phyloP scores from a whole-genome alignment of 176 grass and related monocot genomes.

The Bromus sterilis region DNA sequence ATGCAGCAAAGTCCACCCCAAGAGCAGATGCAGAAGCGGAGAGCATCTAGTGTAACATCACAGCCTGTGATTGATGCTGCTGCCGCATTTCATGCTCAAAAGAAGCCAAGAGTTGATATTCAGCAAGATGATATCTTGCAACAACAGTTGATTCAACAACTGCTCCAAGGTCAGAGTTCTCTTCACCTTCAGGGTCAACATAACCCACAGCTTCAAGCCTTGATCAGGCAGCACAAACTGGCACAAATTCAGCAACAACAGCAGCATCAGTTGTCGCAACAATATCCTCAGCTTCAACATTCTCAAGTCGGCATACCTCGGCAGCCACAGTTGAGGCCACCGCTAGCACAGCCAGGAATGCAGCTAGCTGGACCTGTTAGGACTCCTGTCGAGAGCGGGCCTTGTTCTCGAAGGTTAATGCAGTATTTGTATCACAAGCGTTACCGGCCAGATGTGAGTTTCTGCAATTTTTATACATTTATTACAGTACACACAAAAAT shows the following conservation, averaged over 20 bases:
- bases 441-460: constrained; percentile 65
- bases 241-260: constrained; percentile 62
- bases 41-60: constrained; percentile 84
- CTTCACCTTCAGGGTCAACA: constrained; percentile 56
- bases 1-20: constrained; percentile 74
- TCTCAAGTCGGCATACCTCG: constrained; percentile 42
- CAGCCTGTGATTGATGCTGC: constrained; percentile 43
- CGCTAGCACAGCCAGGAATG: constrained; percentile 43
- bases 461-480: neutral
- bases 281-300: constrained; percentile 65
- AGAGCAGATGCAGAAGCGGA: constrained; percentile 66
- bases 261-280: constrained; percentile 60
- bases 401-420: constrained; percentile 87
- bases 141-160: constrained; percentile 67
- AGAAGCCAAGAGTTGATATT: constrained; percentile 73
- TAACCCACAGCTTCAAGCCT: constrained; percentile 71
- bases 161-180: constrained; percentile 54
- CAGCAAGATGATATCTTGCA: constrained; percentile 63
- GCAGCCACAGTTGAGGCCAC: constrained; percentile 66
- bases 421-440: constrained; percentile 94
- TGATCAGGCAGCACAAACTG: constrained; percentile 73
- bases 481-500: neutral
- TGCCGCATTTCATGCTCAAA: constrained; percentile 48
- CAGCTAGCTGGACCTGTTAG: constrained; percentile 50
- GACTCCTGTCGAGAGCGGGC: constrained; percentile 48